Evolutionary conservation across 164 flowering plant genomes (phyloP).

Genomic region (Santalum album): DNA sequence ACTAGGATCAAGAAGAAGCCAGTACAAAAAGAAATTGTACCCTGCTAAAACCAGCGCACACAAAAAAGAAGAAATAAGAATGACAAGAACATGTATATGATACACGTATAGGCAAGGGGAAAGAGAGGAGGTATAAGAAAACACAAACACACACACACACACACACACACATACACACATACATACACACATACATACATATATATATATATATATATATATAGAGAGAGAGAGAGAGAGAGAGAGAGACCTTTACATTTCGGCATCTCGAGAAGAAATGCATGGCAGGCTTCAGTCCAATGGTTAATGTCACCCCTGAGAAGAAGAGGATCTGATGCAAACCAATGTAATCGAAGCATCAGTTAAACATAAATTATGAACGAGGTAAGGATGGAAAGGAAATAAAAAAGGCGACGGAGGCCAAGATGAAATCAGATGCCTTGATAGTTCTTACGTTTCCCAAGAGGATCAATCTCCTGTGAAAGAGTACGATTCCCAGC

Average conservation of each 20-base stretch:
- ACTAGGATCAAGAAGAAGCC: constrained; percentile 83
- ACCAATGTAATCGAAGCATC: no score
- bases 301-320: constrained; percentile 85
- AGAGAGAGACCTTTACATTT: no score
- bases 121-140: no score
- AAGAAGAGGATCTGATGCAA: constrained; percentile 93
- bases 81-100: not conserved
- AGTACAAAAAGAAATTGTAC: constrained; percentile 74
- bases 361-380: no score
- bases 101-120: not conserved
- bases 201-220: constrained; percentile 85
- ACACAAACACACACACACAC: no score
- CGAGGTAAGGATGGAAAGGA: no score
- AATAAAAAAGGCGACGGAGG: no score
- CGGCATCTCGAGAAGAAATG: constrained; percentile 86
- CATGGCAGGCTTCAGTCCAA: constrained; percentile 79
- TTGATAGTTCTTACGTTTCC: constrained; percentile 10
- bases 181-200: not conserved
- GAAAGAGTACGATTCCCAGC: constrained; percentile 6
- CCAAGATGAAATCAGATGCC: no score
- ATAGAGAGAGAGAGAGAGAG: no score
- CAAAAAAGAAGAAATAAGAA: not conserved
- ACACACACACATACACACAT: not conserved
- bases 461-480: constrained; percentile 2
- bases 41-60: constrained; percentile 35